Conservation (phyloP, 2,329 filamentous ascomycete genomes). For the Fusarium caatingaense region DNA sequence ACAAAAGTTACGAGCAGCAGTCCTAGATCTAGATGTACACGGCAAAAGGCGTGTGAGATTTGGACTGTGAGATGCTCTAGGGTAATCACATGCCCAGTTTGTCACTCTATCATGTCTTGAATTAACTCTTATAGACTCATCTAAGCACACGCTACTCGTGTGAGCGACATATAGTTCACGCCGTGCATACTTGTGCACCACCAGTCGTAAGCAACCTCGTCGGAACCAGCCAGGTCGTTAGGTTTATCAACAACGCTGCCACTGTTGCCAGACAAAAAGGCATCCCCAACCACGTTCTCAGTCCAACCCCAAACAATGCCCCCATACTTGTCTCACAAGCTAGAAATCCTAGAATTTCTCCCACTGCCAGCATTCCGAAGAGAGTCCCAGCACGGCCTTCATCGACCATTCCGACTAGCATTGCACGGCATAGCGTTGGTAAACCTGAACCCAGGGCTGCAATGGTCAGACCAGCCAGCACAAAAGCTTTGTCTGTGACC, state of each 20-base stretch:
- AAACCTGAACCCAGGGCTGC: constrained; percentile 44
- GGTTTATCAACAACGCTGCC: constrained; percentile 23
- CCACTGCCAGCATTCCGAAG: constrained; percentile 43
- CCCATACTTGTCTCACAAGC: constrained; percentile 38
- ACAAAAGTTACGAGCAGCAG: background rate
- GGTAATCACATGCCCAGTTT: background rate
- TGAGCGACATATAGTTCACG: background rate
- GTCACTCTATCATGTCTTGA: background rate
- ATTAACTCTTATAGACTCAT: background rate
- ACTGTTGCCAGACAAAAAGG: constrained; percentile 39
- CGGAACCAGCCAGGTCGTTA: constrained; percentile 30
- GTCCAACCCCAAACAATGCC: constrained; percentile 41
- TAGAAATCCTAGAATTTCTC: constrained; percentile 42
- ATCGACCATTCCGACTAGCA: constrained; percentile 33
- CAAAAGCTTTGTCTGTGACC: constrained; percentile 29
- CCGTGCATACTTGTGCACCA: background rate
- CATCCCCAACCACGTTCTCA: constrained; percentile 42
- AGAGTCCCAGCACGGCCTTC: constrained; percentile 37
- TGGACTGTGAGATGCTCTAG: constrained; percentile 1
- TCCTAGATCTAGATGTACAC: background rate
- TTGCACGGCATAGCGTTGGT: constrained; percentile 43
- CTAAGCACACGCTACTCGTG: background rate
- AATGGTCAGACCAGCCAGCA: constrained; percentile 38
- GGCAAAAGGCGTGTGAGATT: background rate
- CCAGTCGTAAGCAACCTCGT: background rate